phyloP scores from a whole-genome alignment of 2,329 filamentous ascomycete genomes.

The Eutypa lata region DNA sequence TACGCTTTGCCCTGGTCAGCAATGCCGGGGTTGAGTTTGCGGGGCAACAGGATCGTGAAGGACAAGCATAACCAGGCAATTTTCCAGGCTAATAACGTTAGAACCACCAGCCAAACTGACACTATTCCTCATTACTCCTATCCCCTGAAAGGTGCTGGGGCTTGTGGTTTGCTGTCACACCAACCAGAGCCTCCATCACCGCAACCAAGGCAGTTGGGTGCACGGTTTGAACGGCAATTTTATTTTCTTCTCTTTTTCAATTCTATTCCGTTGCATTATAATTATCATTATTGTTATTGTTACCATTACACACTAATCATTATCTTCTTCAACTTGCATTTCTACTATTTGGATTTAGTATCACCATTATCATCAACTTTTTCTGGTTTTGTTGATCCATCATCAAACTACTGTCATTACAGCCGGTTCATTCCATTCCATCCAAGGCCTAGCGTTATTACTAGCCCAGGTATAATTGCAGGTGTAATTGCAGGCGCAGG shows the following conservation, averaged over 20 bases:
- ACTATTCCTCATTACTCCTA: neutral
- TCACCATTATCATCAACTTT: neutral
- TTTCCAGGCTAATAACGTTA: neutral
- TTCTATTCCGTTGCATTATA: neutral
- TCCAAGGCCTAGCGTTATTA: too few relatives aligned
- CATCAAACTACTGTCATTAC: too few relatives aligned
- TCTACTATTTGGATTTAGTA: neutral
- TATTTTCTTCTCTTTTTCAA: neutral
- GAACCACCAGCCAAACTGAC: neutral
- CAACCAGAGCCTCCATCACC: neutral
- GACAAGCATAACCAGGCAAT: neutral
- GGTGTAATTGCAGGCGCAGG: too few relatives aligned
- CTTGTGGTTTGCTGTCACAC: neutral
- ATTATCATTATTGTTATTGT: neutral
- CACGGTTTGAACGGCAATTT: neutral
- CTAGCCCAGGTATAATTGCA: too few relatives aligned
- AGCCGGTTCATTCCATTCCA: too few relatives aligned
- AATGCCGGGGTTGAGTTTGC: neutral
- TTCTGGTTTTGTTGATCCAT: too few relatives aligned
- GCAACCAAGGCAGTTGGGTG: neutral
- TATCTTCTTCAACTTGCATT: too few relatives aligned
- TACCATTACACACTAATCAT: neutral
- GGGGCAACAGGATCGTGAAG: neutral
- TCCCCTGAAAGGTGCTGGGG: neutral
- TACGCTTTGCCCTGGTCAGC: neutral